These are phyloP conservation scores for Powellomyces hirtus DNA, from an alignment of 192 early-diverging fungal species.

Conservation along the genomic window DNA sequence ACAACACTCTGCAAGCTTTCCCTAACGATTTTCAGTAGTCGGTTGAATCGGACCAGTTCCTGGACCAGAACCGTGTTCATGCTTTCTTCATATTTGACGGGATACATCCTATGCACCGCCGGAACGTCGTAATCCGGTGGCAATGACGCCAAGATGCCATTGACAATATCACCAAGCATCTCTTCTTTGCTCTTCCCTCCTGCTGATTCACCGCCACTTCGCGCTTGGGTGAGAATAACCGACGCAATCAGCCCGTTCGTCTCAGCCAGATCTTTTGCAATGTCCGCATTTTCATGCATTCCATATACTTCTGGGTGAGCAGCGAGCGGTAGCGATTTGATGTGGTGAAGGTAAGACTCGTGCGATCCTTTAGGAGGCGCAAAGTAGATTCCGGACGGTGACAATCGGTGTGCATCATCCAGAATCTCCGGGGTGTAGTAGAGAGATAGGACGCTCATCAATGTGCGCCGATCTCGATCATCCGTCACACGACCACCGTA, in stretches of 20 bases:
- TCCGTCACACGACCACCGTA: slow-evolving; percentile 65
- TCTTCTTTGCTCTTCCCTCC: slow-evolving; percentile 53
- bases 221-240: slow-evolving; percentile 51
- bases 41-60: slow-evolving; percentile 60
- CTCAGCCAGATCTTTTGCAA: slow-evolving; percentile 56
- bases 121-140: slow-evolving; percentile 44
- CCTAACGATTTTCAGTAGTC: slow-evolving; percentile 49
- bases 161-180: slow-evolving; percentile 49
- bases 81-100: slow-evolving; percentile 56
- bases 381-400: slow-evolving; percentile 51
- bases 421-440: slow-evolving; percentile 56
- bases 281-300: slow-evolving; percentile 65
- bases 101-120: slow-evolving; percentile 42
- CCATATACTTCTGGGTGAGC: slow-evolving; percentile 61
- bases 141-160: slow-evolving; percentile 43
- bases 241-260: slow-evolving; percentile 55
- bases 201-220: slow-evolving; percentile 19
- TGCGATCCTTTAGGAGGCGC: slow-evolving; percentile 53
- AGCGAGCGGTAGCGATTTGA: slow-evolving; percentile 55
- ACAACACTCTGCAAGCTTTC: slow-evolving; percentile 56
- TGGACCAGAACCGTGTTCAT: slow-evolving; percentile 66
- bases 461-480: slow-evolving; percentile 50
- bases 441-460: slow-evolving; percentile 50
- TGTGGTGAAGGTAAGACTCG: slow-evolving; percentile 52
- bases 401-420: slow-evolving; percentile 42